Conservation (phyloP, 352 stramenopile species). For the Phytophthora cajani region DNA sequence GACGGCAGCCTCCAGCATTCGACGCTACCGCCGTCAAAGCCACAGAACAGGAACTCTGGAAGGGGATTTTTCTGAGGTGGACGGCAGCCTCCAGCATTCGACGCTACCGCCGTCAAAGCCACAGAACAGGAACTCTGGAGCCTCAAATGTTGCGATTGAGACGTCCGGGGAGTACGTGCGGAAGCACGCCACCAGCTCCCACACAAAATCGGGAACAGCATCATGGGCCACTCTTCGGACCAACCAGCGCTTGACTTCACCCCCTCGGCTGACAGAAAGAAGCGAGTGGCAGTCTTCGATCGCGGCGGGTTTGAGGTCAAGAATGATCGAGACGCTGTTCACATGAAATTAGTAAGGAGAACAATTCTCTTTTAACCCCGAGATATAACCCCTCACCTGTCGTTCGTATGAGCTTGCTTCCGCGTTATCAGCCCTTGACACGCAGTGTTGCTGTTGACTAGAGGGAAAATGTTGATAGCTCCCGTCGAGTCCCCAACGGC, state of each 20-base stretch:
- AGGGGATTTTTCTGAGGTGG: conserved; percentile 7
- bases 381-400: conserved; percentile 24
- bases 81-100: conserved; percentile 59
- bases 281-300: conserved; percentile 12
- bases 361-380: background rate
- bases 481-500: conserved; percentile 32
- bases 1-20: conserved; percentile 59
- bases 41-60: conserved; percentile 59
- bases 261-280: conserved; percentile 42
- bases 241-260: conserved; percentile 59
- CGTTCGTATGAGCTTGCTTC: conserved; percentile 32
- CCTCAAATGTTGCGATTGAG: conserved; percentile 41
- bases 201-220: conserved; percentile 22
- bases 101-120: conserved; percentile 57
- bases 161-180: conserved; percentile 44
- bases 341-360: background rate
- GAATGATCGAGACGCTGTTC: conserved; percentile 21
- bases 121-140: conserved; percentile 56
- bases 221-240: conserved; percentile 18
- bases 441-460: conserved; percentile 7
- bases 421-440: conserved; percentile 5
- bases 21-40: conserved; percentile 54
- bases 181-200: conserved; percentile 57
- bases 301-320: conserved; percentile 10
- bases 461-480: conserved; percentile 18